Conservation (phyloP, 352 stramenopile genomes). For the Aphanomyces euteiches region DNA sequence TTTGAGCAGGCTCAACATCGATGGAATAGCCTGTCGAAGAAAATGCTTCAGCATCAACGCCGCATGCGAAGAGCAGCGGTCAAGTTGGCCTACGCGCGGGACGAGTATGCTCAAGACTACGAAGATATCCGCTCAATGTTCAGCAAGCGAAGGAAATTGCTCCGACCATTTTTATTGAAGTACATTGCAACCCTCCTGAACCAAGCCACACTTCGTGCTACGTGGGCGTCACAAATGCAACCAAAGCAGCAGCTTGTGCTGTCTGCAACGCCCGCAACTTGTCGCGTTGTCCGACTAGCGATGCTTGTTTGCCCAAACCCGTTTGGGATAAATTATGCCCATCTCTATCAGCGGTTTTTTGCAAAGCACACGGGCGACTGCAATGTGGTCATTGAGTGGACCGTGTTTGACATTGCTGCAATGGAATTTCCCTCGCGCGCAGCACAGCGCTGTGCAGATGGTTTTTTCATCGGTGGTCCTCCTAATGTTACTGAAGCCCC, state of each 20-base stretch:
- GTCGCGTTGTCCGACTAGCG: slow-evolving; percentile 11
- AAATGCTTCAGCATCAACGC: not conserved
- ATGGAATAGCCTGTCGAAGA: slow-evolving; percentile 10
- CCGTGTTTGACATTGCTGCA: slow-evolving; percentile 16
- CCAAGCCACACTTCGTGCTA: slow-evolving; percentile 2
- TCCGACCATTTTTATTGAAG: not conserved
- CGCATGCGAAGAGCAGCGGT: not conserved
- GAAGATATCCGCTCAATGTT: not conserved
- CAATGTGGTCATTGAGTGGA: slow-evolving; percentile 19
- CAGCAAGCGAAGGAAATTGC: not conserved
- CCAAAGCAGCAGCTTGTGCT: not conserved
- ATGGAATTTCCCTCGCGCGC: slow-evolving; percentile 26
- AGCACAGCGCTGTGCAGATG: slow-evolving; percentile 7
- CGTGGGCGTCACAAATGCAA: slow-evolving; percentile 23
- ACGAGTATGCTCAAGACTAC: slow-evolving; percentile 11
- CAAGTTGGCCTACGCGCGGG: not conserved
- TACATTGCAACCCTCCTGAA: slow-evolving; percentile 6
- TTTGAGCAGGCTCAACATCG: slow-evolving; percentile 22
- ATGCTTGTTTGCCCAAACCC: slow-evolving; percentile 28
- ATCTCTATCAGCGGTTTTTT: slow-evolving; percentile 27
- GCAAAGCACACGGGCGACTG: not conserved
- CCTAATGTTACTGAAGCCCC: not conserved
- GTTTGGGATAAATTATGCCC: slow-evolving; percentile 23
- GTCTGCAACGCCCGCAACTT: no score
- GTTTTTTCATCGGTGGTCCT: slow-evolving; percentile 20